Evolutionary conservation across 176 grass and related monocot genomes (phyloP).

Genomic region (Tillandsia fasciculata): DNA sequence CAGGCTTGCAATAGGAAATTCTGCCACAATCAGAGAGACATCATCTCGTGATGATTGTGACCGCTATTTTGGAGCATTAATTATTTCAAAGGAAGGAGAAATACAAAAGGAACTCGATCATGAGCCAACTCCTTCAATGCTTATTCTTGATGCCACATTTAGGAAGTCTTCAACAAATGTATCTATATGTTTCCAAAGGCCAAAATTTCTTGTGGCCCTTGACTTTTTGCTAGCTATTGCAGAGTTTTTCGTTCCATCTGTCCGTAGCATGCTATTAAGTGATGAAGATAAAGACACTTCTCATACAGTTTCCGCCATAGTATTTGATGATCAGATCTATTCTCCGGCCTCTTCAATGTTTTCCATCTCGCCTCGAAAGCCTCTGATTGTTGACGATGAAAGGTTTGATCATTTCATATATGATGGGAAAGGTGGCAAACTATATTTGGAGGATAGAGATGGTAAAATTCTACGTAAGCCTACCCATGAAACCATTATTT

Average conservation of each 20-base stretch:
- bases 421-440: conserved; percentile 84
- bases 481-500: conserved; percentile 66
- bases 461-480: conserved; percentile 53
- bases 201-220: conserved; percentile 90
- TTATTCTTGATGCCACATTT: conserved; percentile 80
- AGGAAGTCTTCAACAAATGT: conserved; percentile 50
- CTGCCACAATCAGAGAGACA: conserved; percentile 44
- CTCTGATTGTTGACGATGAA: conserved; percentile 87
- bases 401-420: conserved; percentile 81
- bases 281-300: conserved; percentile 66
- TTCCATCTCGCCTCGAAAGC: conserved; percentile 73
- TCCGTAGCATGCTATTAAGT: conserved; percentile 55
- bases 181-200: conserved; percentile 68
- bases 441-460: conserved; percentile 66
- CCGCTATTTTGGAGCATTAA: conserved; percentile 21
- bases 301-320: conserved; percentile 47
- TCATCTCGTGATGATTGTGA: conserved; percentile 37
- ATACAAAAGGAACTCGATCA: conserved; percentile 52
- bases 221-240: conserved; percentile 81
- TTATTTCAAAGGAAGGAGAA: conserved; percentile 43
- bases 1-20: conserved; percentile 94
- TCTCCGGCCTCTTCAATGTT: conserved; percentile 44
- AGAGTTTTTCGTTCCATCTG: conserved; percentile 92
- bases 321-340: conserved; percentile 68
- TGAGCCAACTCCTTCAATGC: conserved; percentile 80